Conservation (phyloP, 2,329 filamentous ascomycete species). For the Stagonosporopsis chrysanthemi region DNA sequence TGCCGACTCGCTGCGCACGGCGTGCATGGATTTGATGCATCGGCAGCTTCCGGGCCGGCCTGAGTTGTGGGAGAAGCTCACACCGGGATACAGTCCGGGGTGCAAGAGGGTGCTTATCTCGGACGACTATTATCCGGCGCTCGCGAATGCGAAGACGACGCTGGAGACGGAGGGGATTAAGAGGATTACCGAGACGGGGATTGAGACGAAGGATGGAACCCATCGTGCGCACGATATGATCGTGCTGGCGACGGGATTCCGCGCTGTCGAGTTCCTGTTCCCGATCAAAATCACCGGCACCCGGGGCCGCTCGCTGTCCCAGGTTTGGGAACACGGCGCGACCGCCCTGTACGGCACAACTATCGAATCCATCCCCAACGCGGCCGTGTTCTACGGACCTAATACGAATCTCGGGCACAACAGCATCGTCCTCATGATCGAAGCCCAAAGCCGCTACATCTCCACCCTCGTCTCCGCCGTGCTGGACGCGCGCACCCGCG, state of each 20-base stretch:
- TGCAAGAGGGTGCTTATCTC: conserved; percentile 64
- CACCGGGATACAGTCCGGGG: conserved; percentile 62
- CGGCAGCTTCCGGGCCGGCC: conserved; percentile 57
- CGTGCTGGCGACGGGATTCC: conserved; percentile 66
- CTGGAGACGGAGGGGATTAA: conserved; percentile 61
- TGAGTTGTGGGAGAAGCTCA: conserved; percentile 62
- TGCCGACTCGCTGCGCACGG: conserved; percentile 51
- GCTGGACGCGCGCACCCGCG: conserved; percentile 53
- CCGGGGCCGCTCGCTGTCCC: conserved; percentile 52
- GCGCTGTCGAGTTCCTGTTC: conserved; percentile 65
- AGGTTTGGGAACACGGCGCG: conserved; percentile 64
- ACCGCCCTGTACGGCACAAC: conserved; percentile 60
- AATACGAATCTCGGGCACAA: conserved; percentile 65
- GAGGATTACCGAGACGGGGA: conserved; percentile 55
- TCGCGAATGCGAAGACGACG: conserved; percentile 56
- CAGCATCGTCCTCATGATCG: conserved; percentile 68
- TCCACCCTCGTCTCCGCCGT: conserved; percentile 59
- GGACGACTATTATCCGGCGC: conserved; percentile 64
- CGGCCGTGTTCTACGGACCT: conserved; percentile 65
- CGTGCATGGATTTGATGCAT: conserved; percentile 52
- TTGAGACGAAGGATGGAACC: conserved; percentile 53
- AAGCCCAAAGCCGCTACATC: conserved; percentile 64
- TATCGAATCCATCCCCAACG: conserved; percentile 62
- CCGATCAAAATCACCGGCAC: conserved; percentile 62
- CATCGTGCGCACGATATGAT: conserved; percentile 63